Evolutionary conservation across 1,284 basidiomycete species (phyloP).

Genomic region (Cryptococcus maquisensis): DNA sequence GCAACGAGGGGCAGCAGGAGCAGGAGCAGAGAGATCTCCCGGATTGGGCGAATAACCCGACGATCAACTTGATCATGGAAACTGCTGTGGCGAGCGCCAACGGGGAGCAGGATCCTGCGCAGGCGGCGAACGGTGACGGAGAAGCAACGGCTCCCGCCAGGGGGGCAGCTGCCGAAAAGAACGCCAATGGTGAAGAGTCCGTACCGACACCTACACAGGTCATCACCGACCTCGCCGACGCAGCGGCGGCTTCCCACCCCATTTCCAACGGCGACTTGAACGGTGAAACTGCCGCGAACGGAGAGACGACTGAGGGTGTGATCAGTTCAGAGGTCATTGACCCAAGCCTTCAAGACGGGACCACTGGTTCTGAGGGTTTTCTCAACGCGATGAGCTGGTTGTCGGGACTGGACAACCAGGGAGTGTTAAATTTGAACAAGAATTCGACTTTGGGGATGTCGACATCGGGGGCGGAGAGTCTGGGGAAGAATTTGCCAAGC

Average conservation of each 20-base stretch:
- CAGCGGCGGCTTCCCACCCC: too few relatives aligned
- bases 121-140: background rate
- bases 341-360: slow-evolving; percentile 4
- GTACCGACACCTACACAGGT: background rate
- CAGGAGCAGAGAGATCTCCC: slow-evolving; percentile 18
- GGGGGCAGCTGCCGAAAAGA: background rate
- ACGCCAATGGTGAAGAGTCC: background rate
- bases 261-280: background rate
- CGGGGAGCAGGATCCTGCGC: slow-evolving; percentile 1
- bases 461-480: too few relatives aligned
- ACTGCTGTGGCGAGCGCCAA: slow-evolving; percentile 11
- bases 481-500: slow-evolving; percentile 1
- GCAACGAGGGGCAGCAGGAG: slow-evolving; percentile 1
- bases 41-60: slow-evolving; percentile 27
- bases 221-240: too few relatives aligned
- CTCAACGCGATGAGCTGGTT: slow-evolving; percentile 44
- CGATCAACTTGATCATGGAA: slow-evolving; percentile 32
- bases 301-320: background rate
- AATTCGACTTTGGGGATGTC: background rate
- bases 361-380: slow-evolving; percentile 19
- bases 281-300: background rate
- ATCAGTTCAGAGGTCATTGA: slow-evolving; percentile 1
- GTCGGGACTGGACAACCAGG: slow-evolving; percentile 17
- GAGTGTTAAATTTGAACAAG: slow-evolving; percentile 10
- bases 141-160: background rate